phyloP scores from a whole-genome alignment of 1,139 yeast species.

The Nadsonia starkeyi-henricii region DNA sequence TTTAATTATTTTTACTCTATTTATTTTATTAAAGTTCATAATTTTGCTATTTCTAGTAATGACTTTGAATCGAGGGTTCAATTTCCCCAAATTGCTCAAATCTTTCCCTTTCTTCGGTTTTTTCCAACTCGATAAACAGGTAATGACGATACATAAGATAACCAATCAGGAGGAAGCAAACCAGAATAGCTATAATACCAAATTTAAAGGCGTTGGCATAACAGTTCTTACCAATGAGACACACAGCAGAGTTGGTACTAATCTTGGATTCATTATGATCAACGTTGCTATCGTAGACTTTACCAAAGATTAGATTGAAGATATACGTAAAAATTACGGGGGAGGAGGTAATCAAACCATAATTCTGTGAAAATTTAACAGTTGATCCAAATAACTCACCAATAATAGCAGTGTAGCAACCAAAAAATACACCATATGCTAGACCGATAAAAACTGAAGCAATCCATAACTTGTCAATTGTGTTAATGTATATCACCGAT shows the following conservation, averaged over 20 bases:
- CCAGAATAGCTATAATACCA: neutral
- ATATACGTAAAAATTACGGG: slow-evolving; percentile 27
- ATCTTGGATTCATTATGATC: neutral
- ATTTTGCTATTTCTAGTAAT: no score
- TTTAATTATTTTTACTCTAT: no score
- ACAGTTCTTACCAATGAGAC: slow-evolving; percentile 17
- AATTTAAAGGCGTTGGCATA: slow-evolving; percentile 15
- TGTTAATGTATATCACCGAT: slow-evolving; percentile 13
- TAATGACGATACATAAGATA: neutral
- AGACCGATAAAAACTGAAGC: slow-evolving; percentile 54
- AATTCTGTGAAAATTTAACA: slow-evolving; percentile 56
- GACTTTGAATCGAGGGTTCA: no score
- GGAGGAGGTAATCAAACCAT: slow-evolving; percentile 49
- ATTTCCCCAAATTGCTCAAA: no score
- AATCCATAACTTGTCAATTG: slow-evolving; percentile 29
- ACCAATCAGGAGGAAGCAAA: neutral
- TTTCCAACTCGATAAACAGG: neutral
- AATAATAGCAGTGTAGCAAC: slow-evolving; percentile 66
- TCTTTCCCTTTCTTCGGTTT: neutral
- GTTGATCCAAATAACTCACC: slow-evolving; percentile 62
- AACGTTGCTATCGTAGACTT: slow-evolving; percentile 4
- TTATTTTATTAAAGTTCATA: no score
- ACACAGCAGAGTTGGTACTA: slow-evolving; percentile 10
- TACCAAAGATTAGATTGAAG: slow-evolving; percentile 27
- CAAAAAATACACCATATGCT: slow-evolving; percentile 72